phyloP scores from a whole-genome alignment of 176 grass and related monocot species.

The Panicum miliaceum region DNA sequence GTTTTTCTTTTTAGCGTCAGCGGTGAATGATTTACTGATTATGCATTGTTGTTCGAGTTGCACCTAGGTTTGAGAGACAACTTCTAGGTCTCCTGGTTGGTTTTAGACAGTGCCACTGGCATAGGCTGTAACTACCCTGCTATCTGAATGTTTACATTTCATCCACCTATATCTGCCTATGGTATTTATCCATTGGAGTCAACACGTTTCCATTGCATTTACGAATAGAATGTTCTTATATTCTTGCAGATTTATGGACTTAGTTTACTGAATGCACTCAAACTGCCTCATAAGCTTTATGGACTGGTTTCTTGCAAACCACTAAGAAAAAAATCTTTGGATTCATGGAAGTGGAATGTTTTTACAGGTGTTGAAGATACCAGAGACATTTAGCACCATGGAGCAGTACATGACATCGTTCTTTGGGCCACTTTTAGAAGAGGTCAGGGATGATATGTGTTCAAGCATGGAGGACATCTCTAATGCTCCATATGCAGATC shows the following conservation, averaged over 20 bases:
- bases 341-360: constrained; percentile 38
- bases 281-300: not conserved
- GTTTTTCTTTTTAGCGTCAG: not conserved
- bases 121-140: constrained; percentile 4
- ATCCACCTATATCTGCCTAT: not conserved
- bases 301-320: constrained; percentile 25
- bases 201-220: constrained; percentile 12
- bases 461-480: constrained; percentile 67
- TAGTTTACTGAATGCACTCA: not conserved
- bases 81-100: not conserved
- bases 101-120: not conserved
- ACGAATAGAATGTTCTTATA: constrained; percentile 15
- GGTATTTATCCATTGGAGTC: not conserved
- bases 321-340: not conserved
- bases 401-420: constrained; percentile 75
- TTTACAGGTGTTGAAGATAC: constrained; percentile 64
- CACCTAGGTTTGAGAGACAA: constrained; percentile 1
- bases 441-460: constrained; percentile 61
- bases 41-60: constrained; percentile 1
- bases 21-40: not conserved
- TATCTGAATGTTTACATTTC: not conserved
- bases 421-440: constrained; percentile 72
- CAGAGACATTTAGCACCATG: constrained; percentile 54
- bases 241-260: constrained; percentile 24
- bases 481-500: constrained; percentile 47